These are phyloP conservation scores for Tetraselmis striata DNA, from an alignment of 139 green algal species.

Conservation along the genomic window DNA sequence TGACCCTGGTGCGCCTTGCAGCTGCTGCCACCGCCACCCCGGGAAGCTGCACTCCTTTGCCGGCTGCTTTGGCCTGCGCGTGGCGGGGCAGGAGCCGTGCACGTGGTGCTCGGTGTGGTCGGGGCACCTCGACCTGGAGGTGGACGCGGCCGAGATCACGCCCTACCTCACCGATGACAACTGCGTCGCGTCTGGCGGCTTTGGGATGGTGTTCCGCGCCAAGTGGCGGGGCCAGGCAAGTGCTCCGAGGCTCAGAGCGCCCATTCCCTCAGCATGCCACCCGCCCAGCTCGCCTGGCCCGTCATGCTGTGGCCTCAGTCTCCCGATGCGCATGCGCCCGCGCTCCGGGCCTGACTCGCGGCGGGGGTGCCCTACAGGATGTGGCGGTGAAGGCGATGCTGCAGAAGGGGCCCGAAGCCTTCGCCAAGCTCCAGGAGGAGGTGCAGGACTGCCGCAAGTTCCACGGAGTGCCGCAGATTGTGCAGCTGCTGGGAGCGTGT, in stretches of 20 bases:
- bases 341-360: too few species aligned
- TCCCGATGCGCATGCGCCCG: too few species aligned
- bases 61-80: neutral
- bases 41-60: neutral
- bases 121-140: neutral
- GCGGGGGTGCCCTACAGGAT: too few species aligned
- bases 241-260: too few species aligned
- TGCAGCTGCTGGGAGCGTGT: neutral
- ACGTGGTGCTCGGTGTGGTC: neutral
- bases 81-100: neutral
- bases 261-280: too few species aligned
- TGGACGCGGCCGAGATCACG: neutral
- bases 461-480: neutral
- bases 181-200: neutral
- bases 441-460: neutral
- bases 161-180: neutral
- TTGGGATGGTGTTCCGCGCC: neutral
- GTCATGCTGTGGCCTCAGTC: too few species aligned
- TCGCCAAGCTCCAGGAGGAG: neutral
- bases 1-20: too few species aligned
- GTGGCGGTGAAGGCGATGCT: neutral
- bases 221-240: neutral
- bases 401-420: neutral
- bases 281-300: too few species aligned
- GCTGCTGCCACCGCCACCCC: neutral